phyloP scores from a whole-genome alignment of 2,329 filamentous ascomycete species.

The Thermomyces lanuginosus region DNA sequence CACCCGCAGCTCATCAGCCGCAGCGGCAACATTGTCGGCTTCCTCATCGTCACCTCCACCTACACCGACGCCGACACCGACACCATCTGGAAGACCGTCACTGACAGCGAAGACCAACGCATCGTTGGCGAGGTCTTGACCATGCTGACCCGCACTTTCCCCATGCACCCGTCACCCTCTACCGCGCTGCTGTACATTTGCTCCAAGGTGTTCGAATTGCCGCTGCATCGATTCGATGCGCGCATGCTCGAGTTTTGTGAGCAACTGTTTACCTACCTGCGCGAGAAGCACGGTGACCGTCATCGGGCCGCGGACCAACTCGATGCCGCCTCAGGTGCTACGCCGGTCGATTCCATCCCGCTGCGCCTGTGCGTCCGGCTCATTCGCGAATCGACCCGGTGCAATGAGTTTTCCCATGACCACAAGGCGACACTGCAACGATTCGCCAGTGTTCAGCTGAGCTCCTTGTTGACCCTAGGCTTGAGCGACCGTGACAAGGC shows the following conservation, averaged over 20 bases:
- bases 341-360: constrained; percentile 27
- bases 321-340: constrained; percentile 11
- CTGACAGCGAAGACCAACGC: constrained; percentile 64
- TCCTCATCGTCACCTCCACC: constrained; percentile 61
- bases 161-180: constrained; percentile 25
- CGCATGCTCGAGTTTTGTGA: constrained; percentile 48
- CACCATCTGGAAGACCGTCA: constrained; percentile 68
- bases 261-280: constrained; percentile 35
- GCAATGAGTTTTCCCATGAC: constrained; percentile 36
- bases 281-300: constrained; percentile 27
- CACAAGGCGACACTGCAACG: constrained; percentile 46
- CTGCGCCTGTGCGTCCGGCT: constrained; percentile 47
- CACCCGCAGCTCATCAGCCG: constrained; percentile 78
- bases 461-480: constrained; percentile 41
- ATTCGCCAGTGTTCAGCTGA: constrained; percentile 47
- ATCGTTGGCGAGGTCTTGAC: constrained; percentile 64
- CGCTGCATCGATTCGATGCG: constrained; percentile 45
- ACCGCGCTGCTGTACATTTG: constrained; percentile 48
- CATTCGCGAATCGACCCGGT: constrained; percentile 53
- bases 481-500: constrained; percentile 41
- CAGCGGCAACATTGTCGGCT: constrained; percentile 70
- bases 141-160: constrained; percentile 41
- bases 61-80: constrained; percentile 61
- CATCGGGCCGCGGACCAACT: too few relatives aligned
- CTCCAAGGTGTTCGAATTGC: constrained; percentile 50